Conservation (phyloP, 106 monocot genomes). For the Dendrobium catenatum region DNA sequence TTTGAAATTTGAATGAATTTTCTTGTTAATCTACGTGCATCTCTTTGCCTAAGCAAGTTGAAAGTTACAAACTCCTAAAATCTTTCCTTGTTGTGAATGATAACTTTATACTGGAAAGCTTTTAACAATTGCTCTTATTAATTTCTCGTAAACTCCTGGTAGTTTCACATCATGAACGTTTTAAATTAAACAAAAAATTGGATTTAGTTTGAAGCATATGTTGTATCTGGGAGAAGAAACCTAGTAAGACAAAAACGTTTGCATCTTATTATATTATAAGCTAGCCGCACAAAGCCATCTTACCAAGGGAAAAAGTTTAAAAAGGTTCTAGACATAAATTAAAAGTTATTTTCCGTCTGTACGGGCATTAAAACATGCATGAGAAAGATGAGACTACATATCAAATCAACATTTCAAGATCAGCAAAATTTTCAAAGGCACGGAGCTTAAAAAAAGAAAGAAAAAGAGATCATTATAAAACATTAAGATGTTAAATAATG, state of each 20-base stretch:
- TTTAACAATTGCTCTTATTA: too few relatives aligned
- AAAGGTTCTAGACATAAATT: background rate
- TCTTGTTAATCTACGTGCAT: too few relatives aligned
- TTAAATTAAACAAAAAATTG: too few relatives aligned
- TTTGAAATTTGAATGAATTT: too few relatives aligned
- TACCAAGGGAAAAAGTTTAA: background rate
- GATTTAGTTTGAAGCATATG: too few relatives aligned
- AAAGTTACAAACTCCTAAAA: too few relatives aligned
- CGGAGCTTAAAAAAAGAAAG: background rate
- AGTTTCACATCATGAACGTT: too few relatives aligned
- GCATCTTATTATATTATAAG: background rate
- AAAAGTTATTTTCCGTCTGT: background rate
- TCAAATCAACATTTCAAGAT: background rate
- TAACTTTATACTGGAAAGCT: too few relatives aligned
- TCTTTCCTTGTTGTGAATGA: too few relatives aligned
- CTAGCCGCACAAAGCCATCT: background rate
- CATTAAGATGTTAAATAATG: too few relatives aligned
- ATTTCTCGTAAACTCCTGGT: too few relatives aligned
- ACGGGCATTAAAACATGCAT: background rate
- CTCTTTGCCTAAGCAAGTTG: too few relatives aligned
- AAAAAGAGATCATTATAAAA: background rate
- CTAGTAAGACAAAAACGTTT: slow-evolving; percentile 1
- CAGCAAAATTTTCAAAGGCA: background rate
- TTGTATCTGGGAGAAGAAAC: background rate
- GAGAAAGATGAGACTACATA: background rate